These are phyloP conservation scores for Lepidium africanum DNA, from an alignment of 345 rosid species.

Conservation along the genomic window DNA sequence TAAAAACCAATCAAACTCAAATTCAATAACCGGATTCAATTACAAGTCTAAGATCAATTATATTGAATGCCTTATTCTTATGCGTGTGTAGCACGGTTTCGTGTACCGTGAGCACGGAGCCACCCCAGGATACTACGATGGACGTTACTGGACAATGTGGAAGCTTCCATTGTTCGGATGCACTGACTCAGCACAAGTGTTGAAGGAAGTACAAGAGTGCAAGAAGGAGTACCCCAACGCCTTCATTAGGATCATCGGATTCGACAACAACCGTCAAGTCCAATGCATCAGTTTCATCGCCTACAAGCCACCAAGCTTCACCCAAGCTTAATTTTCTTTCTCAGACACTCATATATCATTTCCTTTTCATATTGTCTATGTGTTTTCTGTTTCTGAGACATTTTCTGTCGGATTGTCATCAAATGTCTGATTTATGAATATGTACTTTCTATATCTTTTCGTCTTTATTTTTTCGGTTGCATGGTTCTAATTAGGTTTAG, in stretches of 20 bases:
- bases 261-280: slow-evolving; percentile 34
- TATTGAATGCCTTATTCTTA: not conserved
- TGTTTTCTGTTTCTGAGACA: slow-evolving; percentile 7
- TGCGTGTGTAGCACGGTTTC: slow-evolving; percentile 25
- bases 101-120: slow-evolving; percentile 32
- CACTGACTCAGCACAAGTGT: slow-evolving; percentile 28
- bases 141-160: slow-evolving; percentile 39
- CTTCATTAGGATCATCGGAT: slow-evolving; percentile 32
- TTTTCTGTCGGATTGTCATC: slow-evolving; percentile 1
- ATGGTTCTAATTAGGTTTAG: not conserved
- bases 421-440: slow-evolving; percentile 23
- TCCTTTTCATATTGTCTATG: slow-evolving; percentile 8
- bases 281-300: slow-evolving; percentile 38
- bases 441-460: slow-evolving; percentile 8
- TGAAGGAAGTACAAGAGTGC: slow-evolving; percentile 32
- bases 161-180: slow-evolving; percentile 36
- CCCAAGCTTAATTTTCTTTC: slow-evolving; percentile 10
- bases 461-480: not conserved
- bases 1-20: not conserved
- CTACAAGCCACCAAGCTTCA: slow-evolving; percentile 35
- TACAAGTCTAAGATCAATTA: no score
- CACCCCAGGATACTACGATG: slow-evolving; percentile 33
- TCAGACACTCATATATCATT: slow-evolving; percentile 3
- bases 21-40: no score
- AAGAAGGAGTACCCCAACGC: slow-evolving; percentile 29